Evolutionary conservation across 2,329 filamentous ascomycete species (phyloP).

Genomic region (Pyrenochaeta sp.): DNA sequence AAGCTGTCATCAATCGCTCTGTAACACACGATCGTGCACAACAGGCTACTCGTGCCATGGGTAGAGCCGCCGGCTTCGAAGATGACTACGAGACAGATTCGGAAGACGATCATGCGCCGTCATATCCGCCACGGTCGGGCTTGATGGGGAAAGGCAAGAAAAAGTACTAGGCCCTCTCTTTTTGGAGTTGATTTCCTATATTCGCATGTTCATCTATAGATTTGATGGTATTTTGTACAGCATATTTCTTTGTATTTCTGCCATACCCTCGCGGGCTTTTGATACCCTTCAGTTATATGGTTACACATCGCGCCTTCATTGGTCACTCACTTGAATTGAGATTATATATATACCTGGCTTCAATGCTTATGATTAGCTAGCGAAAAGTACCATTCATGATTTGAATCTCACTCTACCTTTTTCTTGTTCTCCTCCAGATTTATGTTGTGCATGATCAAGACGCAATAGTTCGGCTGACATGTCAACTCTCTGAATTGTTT

Average conservation of each 20-base stretch:
- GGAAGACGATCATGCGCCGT: slow-evolving; percentile 8
- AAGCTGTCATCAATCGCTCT: slow-evolving; percentile 20
- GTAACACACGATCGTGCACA: slow-evolving; percentile 17
- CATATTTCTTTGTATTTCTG: not conserved
- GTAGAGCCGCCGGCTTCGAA: slow-evolving; percentile 17
- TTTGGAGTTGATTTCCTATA: not conserved
- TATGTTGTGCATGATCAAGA: not conserved
- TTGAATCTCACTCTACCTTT: not conserved
- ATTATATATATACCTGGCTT: not conserved
- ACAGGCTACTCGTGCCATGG: slow-evolving; percentile 29
- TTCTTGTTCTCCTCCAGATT: not conserved
- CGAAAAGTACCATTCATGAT: not conserved
- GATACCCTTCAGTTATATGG: not conserved
- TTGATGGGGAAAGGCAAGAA: slow-evolving; percentile 11
- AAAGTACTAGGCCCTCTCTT: slow-evolving; percentile 9
- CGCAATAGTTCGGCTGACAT: too few relatives aligned
- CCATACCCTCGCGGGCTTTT: not conserved
- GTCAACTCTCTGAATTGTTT: too few relatives aligned
- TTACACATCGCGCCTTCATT: not conserved
- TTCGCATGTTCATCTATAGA: not conserved
- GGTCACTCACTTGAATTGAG: not conserved
- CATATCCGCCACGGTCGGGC: slow-evolving; percentile 5
- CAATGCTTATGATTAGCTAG: not conserved
- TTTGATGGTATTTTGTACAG: not conserved
- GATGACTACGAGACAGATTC: slow-evolving; percentile 24